These are phyloP conservation scores for Coccomyxa subellipsoidea DNA, from an alignment of 163 green algal species.

Conservation along the genomic window DNA sequence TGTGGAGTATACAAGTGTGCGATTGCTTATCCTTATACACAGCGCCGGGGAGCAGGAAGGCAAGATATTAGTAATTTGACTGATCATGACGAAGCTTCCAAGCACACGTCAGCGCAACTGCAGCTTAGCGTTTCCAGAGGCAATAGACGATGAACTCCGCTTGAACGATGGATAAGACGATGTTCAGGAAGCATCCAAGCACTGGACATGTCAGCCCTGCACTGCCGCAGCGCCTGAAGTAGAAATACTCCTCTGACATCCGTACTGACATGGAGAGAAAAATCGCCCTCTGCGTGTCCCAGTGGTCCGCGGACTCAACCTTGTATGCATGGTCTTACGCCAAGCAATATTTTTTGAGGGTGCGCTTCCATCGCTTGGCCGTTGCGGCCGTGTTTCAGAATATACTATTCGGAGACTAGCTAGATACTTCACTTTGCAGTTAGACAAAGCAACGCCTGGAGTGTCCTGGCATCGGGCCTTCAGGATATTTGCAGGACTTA, in stretches of 20 bases:
- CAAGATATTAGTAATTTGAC: neutral
- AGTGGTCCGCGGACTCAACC: constrained; percentile 22
- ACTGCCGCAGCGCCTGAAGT: too few relatives aligned
- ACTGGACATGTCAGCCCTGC: neutral
- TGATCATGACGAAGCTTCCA: neutral
- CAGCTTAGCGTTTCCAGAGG: neutral
- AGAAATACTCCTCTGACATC: neutral
- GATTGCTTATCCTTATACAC: neutral
- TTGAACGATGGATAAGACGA: too few relatives aligned
- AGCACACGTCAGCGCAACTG: neutral
- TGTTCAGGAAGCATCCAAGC: too few relatives aligned
- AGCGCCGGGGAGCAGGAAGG: neutral
- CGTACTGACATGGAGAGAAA: constrained; percentile 12
- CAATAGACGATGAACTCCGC: too few relatives aligned
- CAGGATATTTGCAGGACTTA: neutral
- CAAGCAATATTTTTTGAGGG: constrained; percentile 36
- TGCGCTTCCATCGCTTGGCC: neutral
- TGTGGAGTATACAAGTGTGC: neutral
- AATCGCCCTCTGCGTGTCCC: constrained; percentile 27
- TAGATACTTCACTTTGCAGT: neutral
- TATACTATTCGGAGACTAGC: neutral
- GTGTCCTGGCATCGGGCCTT: too few relatives aligned
- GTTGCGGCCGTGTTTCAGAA: neutral
- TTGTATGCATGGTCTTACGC: constrained; percentile 31
- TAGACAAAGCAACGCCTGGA: too few relatives aligned